A percentile compares a stretch with the other conserved stretches of the same genome.
Conservation (phyloP, 805 yeast genomes). For the Candida caryicola region DNA sequence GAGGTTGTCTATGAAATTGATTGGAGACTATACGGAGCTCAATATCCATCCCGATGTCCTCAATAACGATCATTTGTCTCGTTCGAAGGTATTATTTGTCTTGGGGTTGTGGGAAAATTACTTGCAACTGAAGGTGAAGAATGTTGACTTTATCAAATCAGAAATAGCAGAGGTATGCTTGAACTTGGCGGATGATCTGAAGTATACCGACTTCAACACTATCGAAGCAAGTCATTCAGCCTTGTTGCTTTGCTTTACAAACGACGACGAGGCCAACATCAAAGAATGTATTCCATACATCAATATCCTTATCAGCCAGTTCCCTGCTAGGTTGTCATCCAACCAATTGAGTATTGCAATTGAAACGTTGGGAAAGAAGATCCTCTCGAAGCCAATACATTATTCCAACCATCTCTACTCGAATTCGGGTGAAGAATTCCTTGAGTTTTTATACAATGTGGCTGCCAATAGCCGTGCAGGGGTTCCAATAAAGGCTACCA, state of each 20-base stretch:
- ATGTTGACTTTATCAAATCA: constrained; percentile 18
- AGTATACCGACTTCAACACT: constrained; percentile 24
- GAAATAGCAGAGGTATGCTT: constrained; percentile 31
- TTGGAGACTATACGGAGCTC: constrained; percentile 34
- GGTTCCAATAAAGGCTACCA: constrained; percentile 14
- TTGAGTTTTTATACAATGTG: constrained; percentile 40
- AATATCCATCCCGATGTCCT: constrained; percentile 26
- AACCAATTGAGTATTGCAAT: constrained; percentile 57
- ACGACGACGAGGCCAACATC: constrained; percentile 15
- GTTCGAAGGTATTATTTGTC: constrained; percentile 43
- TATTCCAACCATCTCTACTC: constrained; percentile 7
- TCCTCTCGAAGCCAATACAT: constrained; percentile 25
- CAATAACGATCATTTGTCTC: constrained; percentile 24
- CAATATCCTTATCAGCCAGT: constrained; percentile 48
- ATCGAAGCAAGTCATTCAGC: constrained; percentile 69
- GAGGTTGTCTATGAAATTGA: constrained; percentile 22
- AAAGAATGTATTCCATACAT: constrained; percentile 38
- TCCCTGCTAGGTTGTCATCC: constrained; percentile 53
- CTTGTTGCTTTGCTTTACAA: constrained; percentile 34
- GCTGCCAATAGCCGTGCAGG: constrained; percentile 39
- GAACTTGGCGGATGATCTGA: constrained; percentile 25
- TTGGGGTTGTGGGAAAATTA: constrained; percentile 48
- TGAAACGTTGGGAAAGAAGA: constrained; percentile 49
- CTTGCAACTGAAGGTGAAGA: constrained; percentile 26
- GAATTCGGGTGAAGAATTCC: constrained; percentile 32